Evolutionary conservation across 2,329 filamentous ascomycete genomes (phyloP).

Genomic region (Fusarium sp.): DNA sequence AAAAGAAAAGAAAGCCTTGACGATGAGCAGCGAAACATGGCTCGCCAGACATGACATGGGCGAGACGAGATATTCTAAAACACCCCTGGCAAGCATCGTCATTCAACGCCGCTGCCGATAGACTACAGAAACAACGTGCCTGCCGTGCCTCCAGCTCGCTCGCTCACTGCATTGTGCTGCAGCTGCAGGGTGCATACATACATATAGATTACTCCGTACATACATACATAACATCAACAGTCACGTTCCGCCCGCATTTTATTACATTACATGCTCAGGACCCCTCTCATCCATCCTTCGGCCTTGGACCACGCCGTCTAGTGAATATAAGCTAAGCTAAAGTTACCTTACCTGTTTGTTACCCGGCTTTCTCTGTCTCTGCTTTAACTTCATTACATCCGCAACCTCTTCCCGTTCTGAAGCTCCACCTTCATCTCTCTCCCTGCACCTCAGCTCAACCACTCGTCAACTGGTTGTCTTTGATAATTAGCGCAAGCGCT

Average conservation of each 20-base stretch:
- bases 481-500: constrained; percentile 36
- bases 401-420: constrained; percentile 16
- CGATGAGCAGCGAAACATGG: constrained; percentile 31
- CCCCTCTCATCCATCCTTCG: constrained; percentile 33
- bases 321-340: constrained; percentile 28
- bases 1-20: constrained; percentile 21
- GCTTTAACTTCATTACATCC: constrained; percentile 26
- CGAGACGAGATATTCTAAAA: constrained; percentile 1
- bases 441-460: constrained; percentile 25
- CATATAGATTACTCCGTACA: not conserved
- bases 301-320: constrained; percentile 28
- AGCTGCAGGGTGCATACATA: constrained; percentile 36
- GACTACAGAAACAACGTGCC: constrained; percentile 40
- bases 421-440: constrained; percentile 33
- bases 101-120: constrained; percentile 41
- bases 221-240: constrained; percentile 39
- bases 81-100: constrained; percentile 43
- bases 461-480: constrained; percentile 23
- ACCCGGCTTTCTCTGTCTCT: constrained; percentile 17
- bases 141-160: constrained; percentile 27
- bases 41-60: constrained; percentile 11
- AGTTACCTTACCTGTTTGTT: constrained; percentile 10
- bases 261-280: constrained; percentile 32
- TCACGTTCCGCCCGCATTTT: constrained; percentile 40
- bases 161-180: constrained; percentile 27